Base-by-base conservation (phyloP, 2,329 filamentous ascomycete species). In the Diaporthe vexans region DNA sequence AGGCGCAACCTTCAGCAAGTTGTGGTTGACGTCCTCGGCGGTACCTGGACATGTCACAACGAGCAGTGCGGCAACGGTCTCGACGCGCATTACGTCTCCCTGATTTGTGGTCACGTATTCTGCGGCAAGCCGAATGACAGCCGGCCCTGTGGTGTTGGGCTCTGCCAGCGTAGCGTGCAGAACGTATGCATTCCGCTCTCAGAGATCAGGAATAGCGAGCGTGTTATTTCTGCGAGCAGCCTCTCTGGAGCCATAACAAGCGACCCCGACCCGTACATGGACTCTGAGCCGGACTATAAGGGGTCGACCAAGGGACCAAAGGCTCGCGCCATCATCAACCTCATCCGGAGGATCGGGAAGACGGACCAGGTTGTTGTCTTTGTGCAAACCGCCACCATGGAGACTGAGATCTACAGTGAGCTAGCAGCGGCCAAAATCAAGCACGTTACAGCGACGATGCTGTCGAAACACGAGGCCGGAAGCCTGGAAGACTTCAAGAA, bases 311-410 rank as follows among this genome's bases (percentile, higher is more conserved):
- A 79, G 79, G 73, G 74, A 1, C 74, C 74, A 19, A 79, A 79
- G 73, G 74, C 76, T 7, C 74, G 74, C 33, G 54, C 48, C 9
- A 74, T 83, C 1, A 56, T 76, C 11, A 73, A 76, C 15, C 78
- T 81, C 11, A 75, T 83, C 65, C 67, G 75, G 48, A 70, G 73
- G 21, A 77, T 82, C 26, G 69, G 76, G 0, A 21, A 48, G 0
- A 72, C 79, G 2, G 80, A 82, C 8, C 74, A 77, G 15, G 79
- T 82, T 7, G 75, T 87, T 3, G 69, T 87, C 7, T 87, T 87
- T 74, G 81, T 80, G 1, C 83, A 85, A 65, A 82, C 81, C 67
- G 48, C 78, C 0, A 63, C 72, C 15, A 77, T 86, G 35, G 77
- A 81, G 58, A 33, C 75, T 0, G 77, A 82, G 21, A 74, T 85